Evolutionary conservation across 2,329 filamentous ascomycete species (phyloP).

Genomic region (Colletotrichum godetiae): DNA sequence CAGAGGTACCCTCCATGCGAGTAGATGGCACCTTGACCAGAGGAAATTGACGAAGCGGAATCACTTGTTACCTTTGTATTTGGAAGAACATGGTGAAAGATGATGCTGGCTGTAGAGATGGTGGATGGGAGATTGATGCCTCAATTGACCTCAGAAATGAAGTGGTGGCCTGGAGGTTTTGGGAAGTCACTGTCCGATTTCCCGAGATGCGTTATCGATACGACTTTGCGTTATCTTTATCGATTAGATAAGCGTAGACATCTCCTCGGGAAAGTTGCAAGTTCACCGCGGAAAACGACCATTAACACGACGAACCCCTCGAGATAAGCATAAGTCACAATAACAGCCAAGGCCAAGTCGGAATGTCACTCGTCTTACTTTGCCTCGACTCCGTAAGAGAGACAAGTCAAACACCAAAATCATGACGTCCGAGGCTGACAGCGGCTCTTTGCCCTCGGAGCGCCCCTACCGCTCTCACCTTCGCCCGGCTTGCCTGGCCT

Average conservation of each 20-base stretch:
- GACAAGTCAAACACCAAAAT: rapidly evolving
- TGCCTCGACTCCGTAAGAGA: too few relatives aligned
- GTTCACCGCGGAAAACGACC: background rate
- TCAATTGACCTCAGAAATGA: background rate
- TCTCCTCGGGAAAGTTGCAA: background rate
- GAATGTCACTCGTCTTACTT: background rate
- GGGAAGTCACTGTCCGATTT: background rate
- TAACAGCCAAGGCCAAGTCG: slow-evolving; percentile 7
- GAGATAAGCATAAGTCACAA: slow-evolving; percentile 1
- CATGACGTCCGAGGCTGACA: slow-evolving; percentile 18
- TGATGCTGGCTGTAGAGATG: background rate
- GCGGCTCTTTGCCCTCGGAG: slow-evolving; percentile 26
- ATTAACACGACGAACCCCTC: background rate
- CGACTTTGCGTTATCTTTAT: background rate
- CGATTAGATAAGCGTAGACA: background rate
- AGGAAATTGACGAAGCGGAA: background rate
- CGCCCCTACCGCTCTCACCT: slow-evolving; percentile 72
- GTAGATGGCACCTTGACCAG: too few relatives aligned
- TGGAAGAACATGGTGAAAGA: background rate
- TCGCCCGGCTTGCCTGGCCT: slow-evolving; percentile 69
- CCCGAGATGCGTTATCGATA: background rate
- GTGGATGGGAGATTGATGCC: background rate
- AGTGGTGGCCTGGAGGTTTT: background rate
- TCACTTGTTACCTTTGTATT: background rate
- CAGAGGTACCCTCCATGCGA: background rate